phyloP scores from a whole-genome alignment of 2,329 filamentous ascomycete genomes.

The Talaromyces sp. region DNA sequence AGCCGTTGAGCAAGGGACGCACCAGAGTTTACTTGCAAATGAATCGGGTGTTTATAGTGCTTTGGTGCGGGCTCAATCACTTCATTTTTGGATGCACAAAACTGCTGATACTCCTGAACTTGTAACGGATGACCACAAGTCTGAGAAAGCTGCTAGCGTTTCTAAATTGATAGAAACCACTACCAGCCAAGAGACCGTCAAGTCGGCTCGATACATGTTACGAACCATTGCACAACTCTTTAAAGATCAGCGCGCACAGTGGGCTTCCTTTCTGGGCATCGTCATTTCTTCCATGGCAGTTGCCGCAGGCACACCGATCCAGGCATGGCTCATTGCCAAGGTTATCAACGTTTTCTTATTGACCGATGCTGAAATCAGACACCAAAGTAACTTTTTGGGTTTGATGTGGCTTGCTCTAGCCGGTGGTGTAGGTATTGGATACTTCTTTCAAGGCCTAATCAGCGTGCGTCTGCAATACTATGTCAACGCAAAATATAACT shows the following conservation, averaged over 20 bases:
- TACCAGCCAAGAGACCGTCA: background rate
- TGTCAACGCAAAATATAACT: background rate
- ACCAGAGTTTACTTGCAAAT: constrained; percentile 63
- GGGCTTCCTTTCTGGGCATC: constrained; percentile 26
- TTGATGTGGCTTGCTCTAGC: constrained; percentile 13
- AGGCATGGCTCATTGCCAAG: constrained; percentile 12
- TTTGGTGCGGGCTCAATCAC: constrained; percentile 54
- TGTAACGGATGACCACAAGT: background rate
- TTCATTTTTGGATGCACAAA: constrained; percentile 18
- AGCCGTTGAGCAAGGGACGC: constrained; percentile 71
- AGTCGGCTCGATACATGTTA: background rate
- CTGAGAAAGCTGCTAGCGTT: background rate
- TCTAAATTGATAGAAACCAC: background rate
- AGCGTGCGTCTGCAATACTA: constrained; percentile 7
- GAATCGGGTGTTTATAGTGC: constrained; percentile 62
- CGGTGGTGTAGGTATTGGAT: constrained; percentile 6
- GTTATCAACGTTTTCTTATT: constrained; percentile 6
- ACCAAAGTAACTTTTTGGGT: background rate
- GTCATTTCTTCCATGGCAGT: background rate
- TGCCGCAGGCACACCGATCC: constrained; percentile 5
- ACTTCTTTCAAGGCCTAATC: constrained; percentile 5
- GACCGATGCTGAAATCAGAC: background rate
- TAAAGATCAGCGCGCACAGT: constrained; percentile 31
- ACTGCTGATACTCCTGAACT: background rate
- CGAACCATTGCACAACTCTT: constrained; percentile 26